Base-by-base conservation (phyloP, 1,284 basidiomycete genomes). In the Testicularia cyperi region DNA sequence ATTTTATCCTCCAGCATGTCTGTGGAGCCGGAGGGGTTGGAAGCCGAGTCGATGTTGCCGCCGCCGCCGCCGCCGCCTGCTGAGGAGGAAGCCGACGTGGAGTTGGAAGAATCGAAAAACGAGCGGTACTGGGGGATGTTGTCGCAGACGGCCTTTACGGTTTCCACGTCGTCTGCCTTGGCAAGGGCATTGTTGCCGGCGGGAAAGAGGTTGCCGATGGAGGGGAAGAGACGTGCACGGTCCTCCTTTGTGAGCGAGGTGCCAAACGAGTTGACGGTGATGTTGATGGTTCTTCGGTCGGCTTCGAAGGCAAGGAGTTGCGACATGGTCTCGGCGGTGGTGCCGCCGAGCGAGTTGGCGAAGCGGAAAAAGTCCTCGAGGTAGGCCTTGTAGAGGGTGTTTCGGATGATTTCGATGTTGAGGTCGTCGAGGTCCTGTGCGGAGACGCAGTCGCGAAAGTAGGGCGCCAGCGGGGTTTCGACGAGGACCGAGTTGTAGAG, bases 361-460 rank as follows among this genome's bases (percentile, higher is more conserved):
- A 89, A 98, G 55, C 82, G 78, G 80, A 92, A 84, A 78, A 98
- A 99, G 79, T 99, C 95, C 78, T 97, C 94, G 47, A 99, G 86
- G 79, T 99, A 99, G 13, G 92, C 88, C 79, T 96, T 97, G 84
- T 98, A 98, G 34, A 99, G 87, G n/a, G 94, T 92, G 80, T 98
- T 98, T 35, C 95, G 90, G 78, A 99, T 94, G 79, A 99, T 97
- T 80, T 99, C 95, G 71, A 99, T 98, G 81, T 99, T 97, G 61
- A 98, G 85, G 78, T 98, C 95, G 77, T 98, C 95, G 28, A 99
- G 84, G 77, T 99, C 95, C 24, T 89, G 85, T 7, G 94, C 94
- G 19, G 91, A 88, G 33, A 98, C 83, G 78, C 92, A 96, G 70
- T 92, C 88, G 26, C 90, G 86, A 83, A 99, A 99, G 80, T 98